These are phyloP conservation scores for Sporobolomyces roseus DNA, from an alignment of 768 basidiomycete genomes.

Conservation along the genomic window DNA sequence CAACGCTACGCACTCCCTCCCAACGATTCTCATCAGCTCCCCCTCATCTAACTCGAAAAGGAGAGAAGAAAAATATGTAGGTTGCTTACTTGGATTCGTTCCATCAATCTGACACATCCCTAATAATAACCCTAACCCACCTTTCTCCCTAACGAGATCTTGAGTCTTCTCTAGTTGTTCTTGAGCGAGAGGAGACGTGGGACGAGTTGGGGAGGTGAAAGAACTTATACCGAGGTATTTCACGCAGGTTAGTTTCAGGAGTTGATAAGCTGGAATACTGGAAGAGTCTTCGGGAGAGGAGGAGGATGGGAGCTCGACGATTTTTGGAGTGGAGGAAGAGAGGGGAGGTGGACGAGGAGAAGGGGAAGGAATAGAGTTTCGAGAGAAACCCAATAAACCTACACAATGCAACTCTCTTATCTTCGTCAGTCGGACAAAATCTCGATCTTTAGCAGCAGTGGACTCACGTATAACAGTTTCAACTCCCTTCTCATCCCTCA, in stretches of 20 bases:
- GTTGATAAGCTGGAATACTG: constrained; percentile 20
- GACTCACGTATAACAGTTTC: constrained; percentile 14
- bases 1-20: constrained; percentile 58
- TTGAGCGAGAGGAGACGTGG: background rate
- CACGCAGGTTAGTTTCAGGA: constrained; percentile 31
- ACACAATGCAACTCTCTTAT: too few relatives aligned
- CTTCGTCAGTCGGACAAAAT: too few relatives aligned
- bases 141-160: constrained; percentile 4
- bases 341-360: background rate
- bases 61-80: too few relatives aligned
- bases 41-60: background rate
- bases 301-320: background rate
- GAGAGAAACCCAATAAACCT: constrained; percentile 21
- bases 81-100: constrained; percentile 35
- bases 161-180: background rate
- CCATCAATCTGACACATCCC: constrained; percentile 38
- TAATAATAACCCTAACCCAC: constrained; percentile 27
- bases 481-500: background rate
- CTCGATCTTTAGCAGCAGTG: too few relatives aligned
- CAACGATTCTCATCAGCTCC: background rate
- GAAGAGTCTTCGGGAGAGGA: too few relatives aligned
- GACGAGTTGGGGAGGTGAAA: background rate
- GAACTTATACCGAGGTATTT: constrained; percentile 27
- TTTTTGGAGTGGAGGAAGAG: background rate
- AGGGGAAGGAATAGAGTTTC: constrained; percentile 4